Evolutionary conservation across 176 grass and related monocot genomes (phyloP), one percentile per base, ranked within the genome.

Genomic region (Paspalum notatum): DNA sequence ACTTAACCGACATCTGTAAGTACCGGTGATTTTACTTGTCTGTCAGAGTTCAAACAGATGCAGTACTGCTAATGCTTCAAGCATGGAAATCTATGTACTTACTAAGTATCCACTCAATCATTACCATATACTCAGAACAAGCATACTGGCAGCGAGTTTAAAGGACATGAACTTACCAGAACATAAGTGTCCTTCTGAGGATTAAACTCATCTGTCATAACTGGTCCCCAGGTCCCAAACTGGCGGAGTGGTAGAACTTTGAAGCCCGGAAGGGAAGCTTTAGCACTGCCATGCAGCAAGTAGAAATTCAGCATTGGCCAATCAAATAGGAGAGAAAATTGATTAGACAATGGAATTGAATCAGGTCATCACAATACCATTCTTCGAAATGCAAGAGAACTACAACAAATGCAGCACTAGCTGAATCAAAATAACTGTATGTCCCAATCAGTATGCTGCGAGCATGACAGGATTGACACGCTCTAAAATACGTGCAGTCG

Each of bases 141-240:
- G 41, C 16, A 55, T 62, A 62, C 22, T 48, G 26, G 22, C 15
- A 76, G 5, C 3, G 78, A 90, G 68, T 49, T 48, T 71, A 7
- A 43, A 70, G 44, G 50, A 20, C 54, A 50, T 25, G 0, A 71
- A 64, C 41, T 85, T 87, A 98, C 96, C 88, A 98, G 67, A 84
- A 98, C 79, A 43, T 93, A 95, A n/a, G 96, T 98, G 82, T 98
- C 92, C 84, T 98, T 98, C 47, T 91, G 65, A 77, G 96, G 96
- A 81, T 98, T 80, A 66, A 95, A 98, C 66, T 98, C 96, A 68
- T 98, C 90, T 39, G 90, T 89, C 85, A 98, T 93, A 75, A 98
- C 88, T 32, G 92, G 80, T 65, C 92, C 96, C 96, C 96, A 98
- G 72, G 96, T 98, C 38, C 96, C 92, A 59, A 98, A 98, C 16